Conservation (phyloP, 75 land plant genomes). For the Selaginella moellendorffii region DNA sequence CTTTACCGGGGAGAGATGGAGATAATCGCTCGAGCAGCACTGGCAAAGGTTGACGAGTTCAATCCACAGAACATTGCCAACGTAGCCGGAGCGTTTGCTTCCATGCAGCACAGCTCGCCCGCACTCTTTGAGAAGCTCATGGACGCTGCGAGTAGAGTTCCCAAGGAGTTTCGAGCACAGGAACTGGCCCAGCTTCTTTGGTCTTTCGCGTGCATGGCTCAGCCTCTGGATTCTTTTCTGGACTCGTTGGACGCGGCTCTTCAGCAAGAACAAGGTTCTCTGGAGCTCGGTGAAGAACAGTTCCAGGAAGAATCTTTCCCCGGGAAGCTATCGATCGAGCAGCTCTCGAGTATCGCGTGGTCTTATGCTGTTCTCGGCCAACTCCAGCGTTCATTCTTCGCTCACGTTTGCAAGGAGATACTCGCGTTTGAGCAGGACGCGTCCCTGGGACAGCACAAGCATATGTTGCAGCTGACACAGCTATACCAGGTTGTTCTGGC, state of each 20-base stretch:
- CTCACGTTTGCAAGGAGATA: conserved; percentile 44
- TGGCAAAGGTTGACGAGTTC: conserved; percentile 84
- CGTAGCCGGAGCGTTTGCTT: conserved; percentile 55
- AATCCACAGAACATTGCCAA: conserved; percentile 45
- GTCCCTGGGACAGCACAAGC: background rate
- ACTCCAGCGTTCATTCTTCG: conserved; percentile 48
- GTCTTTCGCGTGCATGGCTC: conserved; percentile 65
- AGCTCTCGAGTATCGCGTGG: conserved; percentile 88
- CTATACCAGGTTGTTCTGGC: conserved; percentile 48
- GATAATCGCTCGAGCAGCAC: conserved; percentile 88
- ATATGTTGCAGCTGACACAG: conserved; percentile 46
- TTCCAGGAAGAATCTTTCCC: too few relatives aligned
- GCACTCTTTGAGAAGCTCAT: conserved; percentile 42
- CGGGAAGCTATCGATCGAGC: conserved; percentile 41
- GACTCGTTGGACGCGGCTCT: background rate
- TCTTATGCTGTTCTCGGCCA: conserved; percentile 76
- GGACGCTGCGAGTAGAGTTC: conserved; percentile 36
- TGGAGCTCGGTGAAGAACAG: too few relatives aligned
- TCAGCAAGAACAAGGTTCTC: background rate
- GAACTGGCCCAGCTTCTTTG: conserved; percentile 81
- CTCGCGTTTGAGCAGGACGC: conserved; percentile 16
- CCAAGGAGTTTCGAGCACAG: conserved; percentile 40
- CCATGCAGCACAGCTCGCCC: conserved; percentile 82
- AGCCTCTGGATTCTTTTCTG: conserved; percentile 56
- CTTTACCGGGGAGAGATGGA: conserved; percentile 71